These are phyloP conservation scores for Aspergillus homomorphus DNA, from an alignment of 495 filamentous ascomycete species.

Conservation along the genomic window DNA sequence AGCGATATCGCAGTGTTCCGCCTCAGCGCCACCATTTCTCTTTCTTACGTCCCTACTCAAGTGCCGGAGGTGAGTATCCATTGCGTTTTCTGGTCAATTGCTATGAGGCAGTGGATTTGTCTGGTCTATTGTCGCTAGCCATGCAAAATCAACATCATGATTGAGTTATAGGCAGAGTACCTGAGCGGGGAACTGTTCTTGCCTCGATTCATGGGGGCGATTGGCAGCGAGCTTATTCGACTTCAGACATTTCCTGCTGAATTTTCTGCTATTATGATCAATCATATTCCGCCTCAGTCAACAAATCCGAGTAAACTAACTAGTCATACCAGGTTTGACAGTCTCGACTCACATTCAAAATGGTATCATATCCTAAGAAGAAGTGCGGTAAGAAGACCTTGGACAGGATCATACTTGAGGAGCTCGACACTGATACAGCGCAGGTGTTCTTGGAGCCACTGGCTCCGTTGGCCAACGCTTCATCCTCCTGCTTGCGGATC, in stretches of 20 bases:
- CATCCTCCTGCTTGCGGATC: slow-evolving; percentile 74
- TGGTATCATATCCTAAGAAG: slow-evolving; percentile 42
- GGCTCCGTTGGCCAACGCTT: slow-evolving; percentile 86
- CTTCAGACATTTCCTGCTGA: too few species aligned
- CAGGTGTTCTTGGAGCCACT: slow-evolving; percentile 47
- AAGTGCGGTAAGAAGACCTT: slow-evolving; percentile 42
- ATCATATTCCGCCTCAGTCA: background rate
- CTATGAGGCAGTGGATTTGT: too few species aligned
- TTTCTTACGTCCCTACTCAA: slow-evolving; percentile 17
- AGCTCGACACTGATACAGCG: slow-evolving; percentile 17
- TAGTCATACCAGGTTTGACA: background rate
- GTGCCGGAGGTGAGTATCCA: slow-evolving; percentile 29
- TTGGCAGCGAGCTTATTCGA: too few species aligned
- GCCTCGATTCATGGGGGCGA: too few species aligned
- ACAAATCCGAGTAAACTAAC: background rate
- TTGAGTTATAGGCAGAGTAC: too few species aligned
- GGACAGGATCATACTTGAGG: background rate
- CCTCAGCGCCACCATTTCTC: slow-evolving; percentile 25
- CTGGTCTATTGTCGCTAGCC: too few species aligned
- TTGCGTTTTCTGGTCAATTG: background rate
- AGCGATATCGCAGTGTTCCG: slow-evolving; percentile 37
- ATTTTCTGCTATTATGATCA: too few species aligned
- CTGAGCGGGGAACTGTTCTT: too few species aligned
- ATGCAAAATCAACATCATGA: too few species aligned
- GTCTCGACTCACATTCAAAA: slow-evolving; percentile 20